Conservation (phyloP, 2,329 filamentous ascomycete genomes). For the Arthrocladium fulminans region DNA sequence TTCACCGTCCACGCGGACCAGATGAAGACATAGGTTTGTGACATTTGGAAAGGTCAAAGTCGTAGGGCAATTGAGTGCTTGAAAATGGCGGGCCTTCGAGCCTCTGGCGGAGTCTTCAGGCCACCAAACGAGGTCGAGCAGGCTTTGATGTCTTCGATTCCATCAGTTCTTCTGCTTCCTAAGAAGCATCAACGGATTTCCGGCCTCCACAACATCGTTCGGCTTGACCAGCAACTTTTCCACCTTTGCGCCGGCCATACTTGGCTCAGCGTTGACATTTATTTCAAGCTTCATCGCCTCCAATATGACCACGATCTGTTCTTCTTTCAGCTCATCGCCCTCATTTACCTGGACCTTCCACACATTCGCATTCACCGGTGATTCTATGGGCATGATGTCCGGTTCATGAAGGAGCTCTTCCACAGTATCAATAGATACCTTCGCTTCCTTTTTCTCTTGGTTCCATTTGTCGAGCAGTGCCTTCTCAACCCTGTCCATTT, state of each 20-base stretch:
- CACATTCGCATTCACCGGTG: constrained; percentile 41
- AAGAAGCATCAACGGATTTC: constrained; percentile 27
- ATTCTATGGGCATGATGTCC: constrained; percentile 31
- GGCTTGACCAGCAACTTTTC: constrained; percentile 35
- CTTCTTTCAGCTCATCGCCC: constrained; percentile 35
- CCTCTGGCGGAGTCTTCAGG: too few species aligned
- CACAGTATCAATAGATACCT: constrained; percentile 42
- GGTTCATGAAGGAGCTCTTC: constrained; percentile 41
- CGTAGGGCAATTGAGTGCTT: too few species aligned
- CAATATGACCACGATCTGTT: constrained; percentile 39
- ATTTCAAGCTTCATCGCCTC: constrained; percentile 54
- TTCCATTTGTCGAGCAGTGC: constrained; percentile 31
- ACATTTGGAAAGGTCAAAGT: too few species aligned
- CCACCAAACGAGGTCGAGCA: too few species aligned
- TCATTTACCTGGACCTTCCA: constrained; percentile 44
- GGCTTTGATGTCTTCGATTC: too few species aligned
- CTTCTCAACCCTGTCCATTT: constrained; percentile 33
- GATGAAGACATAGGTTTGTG: too few species aligned
- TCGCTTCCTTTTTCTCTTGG: constrained; percentile 39
- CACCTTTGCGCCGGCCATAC: constrained; percentile 25
- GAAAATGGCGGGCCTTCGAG: too few species aligned
- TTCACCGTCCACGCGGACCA: too few species aligned
- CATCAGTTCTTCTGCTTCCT: constrained; percentile 20
- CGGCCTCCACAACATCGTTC: constrained; percentile 31
- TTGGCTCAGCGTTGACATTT: constrained; percentile 30